These are phyloP conservation scores for Strigomonas culicis DNA, from an alignment of 208 protist species.

Conservation along the genomic window DNA sequence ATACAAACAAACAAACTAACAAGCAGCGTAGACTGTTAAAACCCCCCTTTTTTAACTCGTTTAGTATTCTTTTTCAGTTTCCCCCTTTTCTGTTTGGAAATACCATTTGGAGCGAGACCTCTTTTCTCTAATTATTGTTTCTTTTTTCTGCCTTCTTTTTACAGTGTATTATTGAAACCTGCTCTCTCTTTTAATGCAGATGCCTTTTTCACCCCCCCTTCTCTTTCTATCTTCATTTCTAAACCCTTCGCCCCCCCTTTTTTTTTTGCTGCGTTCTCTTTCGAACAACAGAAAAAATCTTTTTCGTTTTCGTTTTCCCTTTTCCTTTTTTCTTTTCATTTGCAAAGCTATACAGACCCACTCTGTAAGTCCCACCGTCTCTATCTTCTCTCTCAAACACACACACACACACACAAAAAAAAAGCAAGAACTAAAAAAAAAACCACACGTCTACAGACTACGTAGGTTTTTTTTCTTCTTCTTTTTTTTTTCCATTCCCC, in stretches of 20 bases:
- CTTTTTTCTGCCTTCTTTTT: slow-evolving; percentile 1
- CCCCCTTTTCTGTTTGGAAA: background rate
- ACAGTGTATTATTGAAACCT: background rate
- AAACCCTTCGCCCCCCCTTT: background rate
- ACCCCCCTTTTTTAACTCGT: too few relatives aligned
- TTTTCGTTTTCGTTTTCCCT: slow-evolving; percentile 8
- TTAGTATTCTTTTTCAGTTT: too few relatives aligned
- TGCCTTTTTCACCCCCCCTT: background rate
- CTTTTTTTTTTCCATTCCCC: background rate
- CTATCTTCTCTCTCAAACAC: background rate
- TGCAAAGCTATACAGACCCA: background rate
- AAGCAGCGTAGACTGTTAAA: too few relatives aligned
- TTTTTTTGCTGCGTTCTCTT: background rate
- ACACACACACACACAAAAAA: background rate
- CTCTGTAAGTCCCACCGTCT: background rate
- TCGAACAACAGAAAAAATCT: background rate
- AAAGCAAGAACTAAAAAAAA: background rate
- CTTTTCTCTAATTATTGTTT: background rate
- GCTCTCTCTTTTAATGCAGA: background rate
- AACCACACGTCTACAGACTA: background rate
- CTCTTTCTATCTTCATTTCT: background rate
- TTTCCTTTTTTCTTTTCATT: slow-evolving; percentile 2
- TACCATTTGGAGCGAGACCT: background rate
- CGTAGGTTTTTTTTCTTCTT: background rate
- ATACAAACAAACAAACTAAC: too few relatives aligned